phyloP scores from a whole-genome alignment of 345 rosid species.

The Brassica juncea region DNA sequence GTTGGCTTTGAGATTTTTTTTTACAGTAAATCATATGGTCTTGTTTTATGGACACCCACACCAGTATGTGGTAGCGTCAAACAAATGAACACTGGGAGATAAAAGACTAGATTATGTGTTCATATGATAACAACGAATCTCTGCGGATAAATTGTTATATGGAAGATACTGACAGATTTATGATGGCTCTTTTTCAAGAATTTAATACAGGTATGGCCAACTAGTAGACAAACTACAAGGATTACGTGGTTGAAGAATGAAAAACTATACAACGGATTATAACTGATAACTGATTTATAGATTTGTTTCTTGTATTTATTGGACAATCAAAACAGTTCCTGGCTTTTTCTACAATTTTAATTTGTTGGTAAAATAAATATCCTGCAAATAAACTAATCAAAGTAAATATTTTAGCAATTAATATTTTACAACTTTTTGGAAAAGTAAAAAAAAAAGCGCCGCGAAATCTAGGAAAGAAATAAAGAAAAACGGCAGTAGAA shows the following conservation, averaged over 20 bases:
- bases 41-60: constrained; percentile 17
- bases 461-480: constrained; percentile 19
- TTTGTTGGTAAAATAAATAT: neutral
- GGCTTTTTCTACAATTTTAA: neutral
- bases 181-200: neutral
- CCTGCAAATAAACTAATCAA: neutral
- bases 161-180: constrained; percentile 28
- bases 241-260: neutral
- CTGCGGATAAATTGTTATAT: constrained; percentile 6
- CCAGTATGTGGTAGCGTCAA: constrained; percentile 18
- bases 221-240: neutral
- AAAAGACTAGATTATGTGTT: neutral
- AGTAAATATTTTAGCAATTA: neutral
- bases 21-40: neutral
- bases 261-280: neutral
- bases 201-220: neutral
- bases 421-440: neutral
- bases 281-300: neutral
- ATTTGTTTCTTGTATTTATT: neutral
- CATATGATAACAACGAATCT: constrained; percentile 15
- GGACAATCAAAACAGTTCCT: neutral
- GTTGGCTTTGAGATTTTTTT: neutral
- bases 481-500: constrained; percentile 17
- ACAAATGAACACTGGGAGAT: neutral
- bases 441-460: neutral